These are phyloP conservation scores for Starmerella bacillaris DNA, from an alignment of 805 yeast species.

Conservation along the genomic window DNA sequence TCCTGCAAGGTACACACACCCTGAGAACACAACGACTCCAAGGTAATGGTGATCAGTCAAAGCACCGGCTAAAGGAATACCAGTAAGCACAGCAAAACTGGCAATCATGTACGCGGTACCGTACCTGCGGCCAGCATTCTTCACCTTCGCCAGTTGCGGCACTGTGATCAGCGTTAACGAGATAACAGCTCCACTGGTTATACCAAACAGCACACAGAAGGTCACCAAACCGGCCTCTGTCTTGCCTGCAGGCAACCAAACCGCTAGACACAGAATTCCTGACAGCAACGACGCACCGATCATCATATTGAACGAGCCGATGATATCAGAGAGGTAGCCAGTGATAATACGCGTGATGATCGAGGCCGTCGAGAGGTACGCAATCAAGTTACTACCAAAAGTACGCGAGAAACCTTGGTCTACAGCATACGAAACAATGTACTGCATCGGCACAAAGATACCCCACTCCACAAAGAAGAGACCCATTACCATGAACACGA, in stretches of 20 bases:
- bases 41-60: conserved; percentile 18
- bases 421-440: conserved; percentile 40
- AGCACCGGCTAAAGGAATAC: conserved; percentile 26
- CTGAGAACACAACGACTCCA: conserved; percentile 23
- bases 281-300: conserved; percentile 30
- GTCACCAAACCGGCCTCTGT: conserved; percentile 31
- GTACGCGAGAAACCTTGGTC: conserved; percentile 26
- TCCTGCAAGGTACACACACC: conserved; percentile 19
- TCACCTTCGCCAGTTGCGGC: conserved; percentile 44
- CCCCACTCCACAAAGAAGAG: conserved; percentile 32
- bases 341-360: conserved; percentile 39
- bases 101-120: conserved; percentile 43
- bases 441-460: conserved; percentile 34
- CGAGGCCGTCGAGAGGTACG: conserved; percentile 33
- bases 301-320: conserved; percentile 44
- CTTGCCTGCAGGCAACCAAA: conserved; percentile 46
- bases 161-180: conserved; percentile 53
- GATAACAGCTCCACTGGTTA: conserved; percentile 41
- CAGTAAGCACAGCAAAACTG: conserved; percentile 24
- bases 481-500: conserved; percentile 19
- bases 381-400: conserved; percentile 26
- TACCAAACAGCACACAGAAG: conserved; percentile 28
- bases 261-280: conserved; percentile 30
- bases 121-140: conserved; percentile 48
- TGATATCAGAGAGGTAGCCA: conserved; percentile 35